Percentiles rank a stretch among this genome's conserved stretches.
phyloP scores from a whole-genome alignment of 139 green algal genomes.

The Nannochloris sp. region DNA sequence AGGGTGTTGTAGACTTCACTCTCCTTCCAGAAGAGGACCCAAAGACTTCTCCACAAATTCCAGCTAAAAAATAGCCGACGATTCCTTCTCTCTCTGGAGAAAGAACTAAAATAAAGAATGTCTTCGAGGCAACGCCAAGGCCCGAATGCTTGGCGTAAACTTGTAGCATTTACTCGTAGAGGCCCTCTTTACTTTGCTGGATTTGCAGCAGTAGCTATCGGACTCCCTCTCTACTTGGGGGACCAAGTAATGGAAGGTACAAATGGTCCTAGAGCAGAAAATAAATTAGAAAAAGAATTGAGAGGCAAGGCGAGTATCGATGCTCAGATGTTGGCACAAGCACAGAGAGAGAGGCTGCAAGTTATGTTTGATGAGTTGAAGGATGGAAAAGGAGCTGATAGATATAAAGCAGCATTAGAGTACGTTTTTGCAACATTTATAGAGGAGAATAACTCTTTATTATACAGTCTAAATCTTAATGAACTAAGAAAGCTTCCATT shows the following conservation, averaged over 20 bases:
- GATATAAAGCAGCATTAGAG: constrained; percentile 45
- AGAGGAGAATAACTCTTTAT: no score
- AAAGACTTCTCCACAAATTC: not conserved
- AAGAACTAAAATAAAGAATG: not conserved
- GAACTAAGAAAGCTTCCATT: not conserved
- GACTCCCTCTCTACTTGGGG: not conserved
- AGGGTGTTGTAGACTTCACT: constrained; percentile 23
- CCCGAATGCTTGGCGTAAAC: not conserved
- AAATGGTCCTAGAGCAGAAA: constrained; percentile 9
- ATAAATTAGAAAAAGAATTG: constrained; percentile 21
- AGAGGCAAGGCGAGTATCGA: constrained; percentile 7
- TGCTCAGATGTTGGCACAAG: constrained; percentile 34
- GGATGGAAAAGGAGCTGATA: constrained; percentile 9
- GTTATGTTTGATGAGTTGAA: constrained; percentile 48
- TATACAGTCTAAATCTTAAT: not conserved
- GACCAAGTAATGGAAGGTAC: constrained; percentile 14
- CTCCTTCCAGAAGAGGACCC: constrained; percentile 10
- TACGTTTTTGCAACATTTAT: not conserved
- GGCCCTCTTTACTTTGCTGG: not conserved
- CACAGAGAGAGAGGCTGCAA: constrained; percentile 42
- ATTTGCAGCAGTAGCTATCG: not conserved
- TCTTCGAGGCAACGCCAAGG: not conserved
- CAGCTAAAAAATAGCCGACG: not conserved
- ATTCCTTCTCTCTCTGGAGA: not conserved
- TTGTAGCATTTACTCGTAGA: constrained; percentile 1